These are phyloP conservation scores for Spergularia marina DNA, from an alignment of 148 eudicot genomes.

Conservation along the genomic window DNA sequence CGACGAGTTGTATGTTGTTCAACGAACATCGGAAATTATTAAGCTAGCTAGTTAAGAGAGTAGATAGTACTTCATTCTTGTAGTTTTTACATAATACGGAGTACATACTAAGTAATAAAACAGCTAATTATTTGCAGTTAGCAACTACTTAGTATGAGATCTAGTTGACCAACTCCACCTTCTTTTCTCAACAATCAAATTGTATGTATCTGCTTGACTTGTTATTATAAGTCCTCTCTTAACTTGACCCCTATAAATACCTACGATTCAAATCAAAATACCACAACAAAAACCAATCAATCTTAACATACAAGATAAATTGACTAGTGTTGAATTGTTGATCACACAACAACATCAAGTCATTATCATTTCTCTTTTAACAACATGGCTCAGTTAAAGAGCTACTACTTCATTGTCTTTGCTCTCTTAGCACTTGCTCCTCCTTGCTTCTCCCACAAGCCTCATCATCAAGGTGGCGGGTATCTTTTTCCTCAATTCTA, in stretches of 20 bases:
- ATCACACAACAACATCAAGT: neutral
- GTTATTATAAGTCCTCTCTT: neutral
- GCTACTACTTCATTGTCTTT: conserved; percentile 21
- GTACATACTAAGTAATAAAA: neutral
- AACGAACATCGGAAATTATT: too few relatives aligned
- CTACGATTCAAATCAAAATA: neutral
- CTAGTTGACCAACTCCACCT: conserved; percentile 38
- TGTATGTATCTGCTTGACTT: neutral
- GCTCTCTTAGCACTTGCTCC: conserved; percentile 22
- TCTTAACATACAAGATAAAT: neutral
- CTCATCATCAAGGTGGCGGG: conserved; percentile 22
- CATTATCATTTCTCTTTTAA: neutral
- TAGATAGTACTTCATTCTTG: too few relatives aligned
- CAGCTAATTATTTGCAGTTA: conserved; percentile 9
- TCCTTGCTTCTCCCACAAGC: conserved; percentile 24
- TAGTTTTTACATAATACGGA: neutral
- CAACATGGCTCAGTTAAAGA: conserved; percentile 24
- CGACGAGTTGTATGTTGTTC: too few relatives aligned
- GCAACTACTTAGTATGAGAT: conserved; percentile 5
- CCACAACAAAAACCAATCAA: conserved; percentile 6
- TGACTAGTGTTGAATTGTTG: neutral
- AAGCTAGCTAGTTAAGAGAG: too few relatives aligned
- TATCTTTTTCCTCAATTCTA: conserved; percentile 50
- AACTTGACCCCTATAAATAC: conserved; percentile 22
- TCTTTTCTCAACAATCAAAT: neutral